Evolutionary conservation across 352 stramenopile genomes (phyloP).

Genomic region (Phytophthora brassicae): DNA sequence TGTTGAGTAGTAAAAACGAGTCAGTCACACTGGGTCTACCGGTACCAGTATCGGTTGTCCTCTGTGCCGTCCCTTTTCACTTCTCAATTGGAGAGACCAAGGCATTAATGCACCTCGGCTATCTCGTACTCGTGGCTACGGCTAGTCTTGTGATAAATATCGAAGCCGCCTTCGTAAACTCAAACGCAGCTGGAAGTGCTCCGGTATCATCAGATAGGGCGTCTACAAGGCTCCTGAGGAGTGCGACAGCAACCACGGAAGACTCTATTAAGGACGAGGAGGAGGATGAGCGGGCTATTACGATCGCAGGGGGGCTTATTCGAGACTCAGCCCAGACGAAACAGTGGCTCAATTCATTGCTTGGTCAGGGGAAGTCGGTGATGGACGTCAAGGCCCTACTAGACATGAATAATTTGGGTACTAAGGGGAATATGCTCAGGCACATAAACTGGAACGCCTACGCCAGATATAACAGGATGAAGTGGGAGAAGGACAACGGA

Average conservation of each 20-base stretch:
- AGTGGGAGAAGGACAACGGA: background rate
- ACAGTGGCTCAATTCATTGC: background rate
- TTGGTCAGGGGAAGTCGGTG: background rate
- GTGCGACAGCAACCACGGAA: background rate
- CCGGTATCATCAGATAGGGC: background rate
- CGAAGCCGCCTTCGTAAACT: background rate
- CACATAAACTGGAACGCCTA: conserved; percentile 5
- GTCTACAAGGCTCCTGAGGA: background rate
- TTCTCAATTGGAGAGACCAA: background rate
- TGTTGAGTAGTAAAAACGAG: no score
- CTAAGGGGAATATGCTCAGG: background rate
- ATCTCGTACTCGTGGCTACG: background rate
- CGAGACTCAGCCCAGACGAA: background rate
- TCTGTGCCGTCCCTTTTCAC: background rate
- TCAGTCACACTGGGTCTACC: no score
- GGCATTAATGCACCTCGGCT: background rate
- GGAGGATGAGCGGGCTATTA: background rate
- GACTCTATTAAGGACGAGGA: background rate
- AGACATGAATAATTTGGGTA: background rate
- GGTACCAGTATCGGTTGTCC: background rate
- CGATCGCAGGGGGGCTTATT: background rate
- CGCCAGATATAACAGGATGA: conserved; percentile 2
- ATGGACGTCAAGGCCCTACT: background rate
- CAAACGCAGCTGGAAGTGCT: background rate
- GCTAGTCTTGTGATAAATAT: background rate